phyloP scores from a whole-genome alignment of 352 stramenopile genomes.

The Phytophthora syringae region DNA sequence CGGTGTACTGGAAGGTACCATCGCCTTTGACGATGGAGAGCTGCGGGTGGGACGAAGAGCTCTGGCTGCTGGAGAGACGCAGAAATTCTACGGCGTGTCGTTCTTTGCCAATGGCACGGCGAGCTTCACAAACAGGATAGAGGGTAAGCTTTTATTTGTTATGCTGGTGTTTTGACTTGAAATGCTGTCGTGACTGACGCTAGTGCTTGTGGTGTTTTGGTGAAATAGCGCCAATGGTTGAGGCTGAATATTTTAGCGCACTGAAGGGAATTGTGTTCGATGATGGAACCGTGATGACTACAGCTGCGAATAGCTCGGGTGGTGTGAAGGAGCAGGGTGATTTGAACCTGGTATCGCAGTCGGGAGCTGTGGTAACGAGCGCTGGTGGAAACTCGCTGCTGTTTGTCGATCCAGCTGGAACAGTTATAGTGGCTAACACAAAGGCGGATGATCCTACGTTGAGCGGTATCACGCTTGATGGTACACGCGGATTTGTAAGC shows the following conservation, averaged over 20 bases:
- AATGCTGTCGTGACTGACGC: neutral
- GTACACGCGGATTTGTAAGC: slow-evolving; percentile 37
- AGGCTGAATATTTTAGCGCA: slow-evolving; percentile 71
- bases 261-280: slow-evolving; percentile 71
- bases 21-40: slow-evolving; percentile 69
- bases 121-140: slow-evolving; percentile 69
- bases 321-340: slow-evolving; percentile 78
- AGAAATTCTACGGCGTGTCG: slow-evolving; percentile 76
- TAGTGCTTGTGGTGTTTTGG: neutral
- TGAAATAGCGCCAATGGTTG: slow-evolving; percentile 58
- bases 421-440: slow-evolving; percentile 54
- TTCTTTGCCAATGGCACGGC: slow-evolving; percentile 73
- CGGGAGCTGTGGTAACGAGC: slow-evolving; percentile 67
- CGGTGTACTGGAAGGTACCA: slow-evolving; percentile 71
- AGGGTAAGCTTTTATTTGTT: slow-evolving; percentile 36
- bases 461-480: slow-evolving; percentile 61
- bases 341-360: slow-evolving; percentile 76
- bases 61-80: slow-evolving; percentile 50
- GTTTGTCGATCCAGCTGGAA: slow-evolving; percentile 58
- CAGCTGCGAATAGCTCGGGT: slow-evolving; percentile 76
- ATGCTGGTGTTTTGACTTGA: neutral
- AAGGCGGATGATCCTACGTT: slow-evolving; percentile 51
- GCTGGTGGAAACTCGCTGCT: slow-evolving; percentile 66
- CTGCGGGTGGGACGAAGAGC: slow-evolving; percentile 67
- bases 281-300: slow-evolving; percentile 83